Percentiles rank a stretch among this genome's conserved stretches.
phyloP scores from a whole-genome alignment of 2,329 filamentous ascomycete species.

The Trichoderma endophyticum region DNA sequence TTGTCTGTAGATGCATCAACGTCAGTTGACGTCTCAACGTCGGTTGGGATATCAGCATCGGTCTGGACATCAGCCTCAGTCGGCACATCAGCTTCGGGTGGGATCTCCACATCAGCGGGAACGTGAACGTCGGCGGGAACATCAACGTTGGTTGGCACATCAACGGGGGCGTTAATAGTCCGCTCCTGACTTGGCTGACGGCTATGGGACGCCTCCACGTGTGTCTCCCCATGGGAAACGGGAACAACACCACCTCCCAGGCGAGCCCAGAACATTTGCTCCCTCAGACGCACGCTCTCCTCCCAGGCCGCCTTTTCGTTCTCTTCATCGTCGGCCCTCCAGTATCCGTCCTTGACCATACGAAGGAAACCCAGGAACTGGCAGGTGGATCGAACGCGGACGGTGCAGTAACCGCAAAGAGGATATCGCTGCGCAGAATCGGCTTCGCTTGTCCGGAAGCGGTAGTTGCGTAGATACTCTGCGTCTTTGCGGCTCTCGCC shows the following conservation, averaged over 20 bases:
- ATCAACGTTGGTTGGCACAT: background rate
- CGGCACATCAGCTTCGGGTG: background rate
- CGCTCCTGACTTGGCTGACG: constrained; percentile 36
- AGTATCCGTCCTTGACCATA: constrained; percentile 89
- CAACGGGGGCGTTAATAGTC: background rate
- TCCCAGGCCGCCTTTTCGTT: constrained; percentile 91
- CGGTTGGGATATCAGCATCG: background rate
- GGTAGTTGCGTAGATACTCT: constrained; percentile 72
- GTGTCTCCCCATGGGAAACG: constrained; percentile 35
- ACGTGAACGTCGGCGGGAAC: background rate
- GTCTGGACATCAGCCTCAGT: background rate
- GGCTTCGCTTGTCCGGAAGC: constrained; percentile 84
- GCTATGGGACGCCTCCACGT: constrained; percentile 33
- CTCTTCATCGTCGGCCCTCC: constrained; percentile 77
- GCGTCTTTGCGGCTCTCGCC: constrained; percentile 75
- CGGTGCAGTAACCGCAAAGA: constrained; percentile 83
- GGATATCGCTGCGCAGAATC: constrained; percentile 87
- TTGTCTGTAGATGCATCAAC: background rate
- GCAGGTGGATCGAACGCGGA: constrained; percentile 79
- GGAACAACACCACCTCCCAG: constrained; percentile 90
- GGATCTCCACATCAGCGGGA: background rate
- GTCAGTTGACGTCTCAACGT: background rate
- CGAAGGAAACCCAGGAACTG: constrained; percentile 90
- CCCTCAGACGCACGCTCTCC: constrained; percentile 81
- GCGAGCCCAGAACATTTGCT: constrained; percentile 96